Evolutionary conservation across 2,329 filamentous ascomycete species (phyloP), one percentile per base, ranked within the genome.

Genomic region (Mycocentrospora acerina): DNA sequence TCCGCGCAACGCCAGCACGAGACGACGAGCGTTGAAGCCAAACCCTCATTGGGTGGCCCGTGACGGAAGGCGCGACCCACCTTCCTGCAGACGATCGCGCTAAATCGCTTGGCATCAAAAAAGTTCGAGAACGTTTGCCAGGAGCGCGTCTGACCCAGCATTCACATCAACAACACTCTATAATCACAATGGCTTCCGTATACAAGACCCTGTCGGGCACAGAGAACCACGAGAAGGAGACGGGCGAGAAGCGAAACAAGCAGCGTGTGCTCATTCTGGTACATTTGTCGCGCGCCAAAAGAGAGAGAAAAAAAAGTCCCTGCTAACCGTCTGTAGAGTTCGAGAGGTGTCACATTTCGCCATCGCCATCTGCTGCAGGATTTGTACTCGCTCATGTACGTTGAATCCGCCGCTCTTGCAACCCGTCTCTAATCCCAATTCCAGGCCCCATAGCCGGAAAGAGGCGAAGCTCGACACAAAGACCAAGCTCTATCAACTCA

Each of bases 401-500:
- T 13, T 15, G 12, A n/a, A 17, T 3, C 13, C 18, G 10, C 7
- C n/a, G 11, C 6, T 24, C 16, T 13, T n/a, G 11, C 8, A 11
- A 19, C 28, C 32, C 31, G 16, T 24, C 38, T 38, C 14, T 41
- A 57, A 3, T 55, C 33, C 4, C 24, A 16, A 3, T 14, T 7
- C 18, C 42, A 67, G 62, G 51, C 93, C 93, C 2, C 93, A 98
- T 68, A 84, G 85, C 52, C 83, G 89, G 62, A 95, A 95, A 73
- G 93, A 98, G 67, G 89, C 87, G 57, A 98, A 98, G 71, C 88
- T 96, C 53, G 93, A 98, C 69, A 93, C 89, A 36, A 97, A 97
- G 73, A 90, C 88, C 25, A 90, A 93, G 74, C 78, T 90, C 15
- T 66, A 68, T 42, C 64, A 69, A 48, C 53, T 70, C 26, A 70